Evolutionary conservation across 139 green algal species (phyloP), one percentile per base, ranked within the genome.

Genomic region (Chlamydomonas sp.): DNA sequence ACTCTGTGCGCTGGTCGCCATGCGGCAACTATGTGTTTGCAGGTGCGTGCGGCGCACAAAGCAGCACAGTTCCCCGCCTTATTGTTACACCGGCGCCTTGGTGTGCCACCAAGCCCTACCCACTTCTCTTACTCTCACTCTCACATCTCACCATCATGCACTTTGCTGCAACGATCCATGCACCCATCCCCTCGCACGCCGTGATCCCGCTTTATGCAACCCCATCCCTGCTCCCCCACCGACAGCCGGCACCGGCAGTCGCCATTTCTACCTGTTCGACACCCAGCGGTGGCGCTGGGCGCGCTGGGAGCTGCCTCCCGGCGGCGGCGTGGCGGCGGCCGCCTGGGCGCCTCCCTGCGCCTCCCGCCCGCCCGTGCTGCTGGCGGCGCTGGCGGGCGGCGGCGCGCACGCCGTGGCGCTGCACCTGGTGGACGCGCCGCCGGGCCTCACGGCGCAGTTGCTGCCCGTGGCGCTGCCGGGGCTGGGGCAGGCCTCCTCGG

Each of bases 1-100:
- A 83, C 8, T 72, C 88, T 58, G 89, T 95, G 77, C 61, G 74
- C 58, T 95, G 93, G 93, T 93, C 90, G 9, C 93, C 93, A 5
- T 88, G 90, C 63, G 91, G 93, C 6, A 83, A 72, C 59, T 94
- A 94, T 86, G 63, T 95, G n/a, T 91, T 95, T 59, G 91, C 83
- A 49, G 90, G 91, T 93, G 86, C 12, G 91, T 1, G 60, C 9
- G 59, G 31, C 31, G 31, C 31, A 49, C 31, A 49, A 49, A 49
- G 31, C 31, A 49, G 31, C 31, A 49, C 31, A 49, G 31, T 49
- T 49, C 31, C 31, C 31, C 31, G 31, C 31, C 31, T 49, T 49
- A 49, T 49, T 49, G 31, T 49, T 49, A 49, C 31, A 49, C 31
- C 31, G 31, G 31, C 31, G 31, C 31, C 31, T 49, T 49, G 31